Base-by-base conservation (phyloP, 306 rosid species). In the Rubus idaeus region DNA sequence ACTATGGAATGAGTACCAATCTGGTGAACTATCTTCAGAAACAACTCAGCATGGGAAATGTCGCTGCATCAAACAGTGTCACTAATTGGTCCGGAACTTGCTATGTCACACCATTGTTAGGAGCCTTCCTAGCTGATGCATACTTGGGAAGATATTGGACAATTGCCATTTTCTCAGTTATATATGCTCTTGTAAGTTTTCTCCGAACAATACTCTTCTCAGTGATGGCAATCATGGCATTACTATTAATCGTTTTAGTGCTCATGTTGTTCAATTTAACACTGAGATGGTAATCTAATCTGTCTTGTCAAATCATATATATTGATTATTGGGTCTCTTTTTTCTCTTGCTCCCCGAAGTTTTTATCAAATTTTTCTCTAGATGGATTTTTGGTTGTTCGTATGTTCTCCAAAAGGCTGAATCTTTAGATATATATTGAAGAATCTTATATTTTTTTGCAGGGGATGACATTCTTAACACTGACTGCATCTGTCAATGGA, bases 61-160 rank as follows among this genome's bases (percentile, higher is more conserved):
- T 68, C 10, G 20, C 89, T 0, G 98, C 98, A 11, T 85, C 93
- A 18, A 93, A 85, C 26, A 88, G 65, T 77, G 93, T 90, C 39
- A 90, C 91, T 26, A 92, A 87, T n/a, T 88, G 95, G 97, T 83
- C 96, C 0, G 98, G 97, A 72, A 91, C 98, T 23, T 91, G 98
- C 82, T 93, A 90, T 68, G 10, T 84, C 76, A 93, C 98, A 9
- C 98, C 98, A 10, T 80, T 93, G 84, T 77, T 91, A 58, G 98
- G 98, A 76, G 98, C 98, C 65, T 93, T 93, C 88, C 74, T 93
- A 8, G 97, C 98, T 76, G 98, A 93, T 85, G 86, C 98, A 23
- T 93, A 93, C 85, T 57, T 91, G 62, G 98, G 97, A 88, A 93
- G 98, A 91, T 93, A 86, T 87, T 91, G 97, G 97, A 91, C 98